Evolutionary conservation across 108 stramenopile genomes (phyloP).

Genomic region (Conticribra guillardii): DNA sequence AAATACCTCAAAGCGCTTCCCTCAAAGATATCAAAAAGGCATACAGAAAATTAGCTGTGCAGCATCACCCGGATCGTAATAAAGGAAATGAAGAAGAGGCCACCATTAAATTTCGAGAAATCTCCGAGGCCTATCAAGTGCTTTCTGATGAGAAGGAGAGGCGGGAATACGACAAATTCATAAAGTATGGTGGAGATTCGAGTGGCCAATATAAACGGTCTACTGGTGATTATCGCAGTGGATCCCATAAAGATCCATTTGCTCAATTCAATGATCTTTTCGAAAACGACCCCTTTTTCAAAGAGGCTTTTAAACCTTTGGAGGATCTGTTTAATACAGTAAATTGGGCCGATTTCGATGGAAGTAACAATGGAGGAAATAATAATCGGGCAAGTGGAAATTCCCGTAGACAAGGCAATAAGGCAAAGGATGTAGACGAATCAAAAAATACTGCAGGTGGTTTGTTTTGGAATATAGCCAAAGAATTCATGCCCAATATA

Average conservation of each 20-base stretch:
- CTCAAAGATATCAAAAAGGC: slow-evolving; percentile 82
- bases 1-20: slow-evolving; percentile 14
- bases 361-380: no score
- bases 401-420: not conserved
- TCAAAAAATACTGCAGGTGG: slow-evolving; percentile 45
- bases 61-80: slow-evolving; percentile 92
- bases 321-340: slow-evolving; percentile 57
- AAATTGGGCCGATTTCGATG: no score
- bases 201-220: slow-evolving; percentile 3
- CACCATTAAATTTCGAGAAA: slow-evolving; percentile 75
- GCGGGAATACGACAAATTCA: slow-evolving; percentile 85
- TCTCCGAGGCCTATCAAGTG: slow-evolving; percentile 93
- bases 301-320: slow-evolving; percentile 55
- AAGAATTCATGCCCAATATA: slow-evolving; percentile 41
- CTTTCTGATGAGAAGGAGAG: slow-evolving; percentile 87
- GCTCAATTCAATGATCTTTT: slow-evolving; percentile 70
- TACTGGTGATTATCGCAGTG: not conserved
- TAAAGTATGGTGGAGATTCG: slow-evolving; percentile 66
- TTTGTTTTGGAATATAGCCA: slow-evolving; percentile 43
- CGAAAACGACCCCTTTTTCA: slow-evolving; percentile 72
- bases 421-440: not conserved
- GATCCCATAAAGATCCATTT: slow-evolving; percentile 52
- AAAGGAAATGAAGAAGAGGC: slow-evolving; percentile 74
- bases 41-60: slow-evolving; percentile 84
- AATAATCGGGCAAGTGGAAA: slow-evolving; percentile 27